Base-by-base conservation (phyloP, 768 basidiomycete genomes). In the Kwoniella sp. region DNA sequence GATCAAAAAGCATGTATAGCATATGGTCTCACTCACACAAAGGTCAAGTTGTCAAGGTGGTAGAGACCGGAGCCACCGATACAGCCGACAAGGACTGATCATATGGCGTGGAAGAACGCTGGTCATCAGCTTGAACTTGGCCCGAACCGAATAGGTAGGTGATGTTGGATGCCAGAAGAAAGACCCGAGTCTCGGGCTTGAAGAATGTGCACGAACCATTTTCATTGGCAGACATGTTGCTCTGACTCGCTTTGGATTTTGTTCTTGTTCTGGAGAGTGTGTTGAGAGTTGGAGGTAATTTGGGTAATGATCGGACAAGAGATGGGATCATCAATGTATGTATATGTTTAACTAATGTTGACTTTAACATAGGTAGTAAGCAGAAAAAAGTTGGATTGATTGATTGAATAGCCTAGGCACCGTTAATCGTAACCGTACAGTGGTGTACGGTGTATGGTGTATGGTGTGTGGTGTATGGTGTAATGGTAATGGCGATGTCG, bases 1-100 rank as follows among this genome's bases (percentile, higher is more conserved):
- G n/a, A n/a, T n/a, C n/a, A n/a, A n/a, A n/a, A n/a, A n/a, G n/a
- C 48, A 49, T 22, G 33, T 49, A 5, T 49, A 9, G 48, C 21
- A 22, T 47, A 49, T 10, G 48, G 22, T 22, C n/a, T 19, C 9
- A 83, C 90, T 81, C 77, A 92, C 92, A 94, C 83, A 67, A 89
- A 84, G 13, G 88, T 90, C 60, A 98, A 82, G 80, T 95, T 93
- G 79, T 94, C 90, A 40, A 98, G 85, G 77, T 94, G 88, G 82
- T 97, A 98, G 26, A 97, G 81, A 5, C 94, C 94, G 69, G 89
- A 91, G 27, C 92, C 92, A 21, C 92, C 92, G 63, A 95, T 94
- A 55, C 94, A 88, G 37, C 92, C 92, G 52, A 94, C 85, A 50
- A 92, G 68, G 15, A 73, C 72, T 72, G 56, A n/a, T 37, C 7